Conservation (phyloP, 306 rosid genomes). For the Lathyrus oleraceus region DNA sequence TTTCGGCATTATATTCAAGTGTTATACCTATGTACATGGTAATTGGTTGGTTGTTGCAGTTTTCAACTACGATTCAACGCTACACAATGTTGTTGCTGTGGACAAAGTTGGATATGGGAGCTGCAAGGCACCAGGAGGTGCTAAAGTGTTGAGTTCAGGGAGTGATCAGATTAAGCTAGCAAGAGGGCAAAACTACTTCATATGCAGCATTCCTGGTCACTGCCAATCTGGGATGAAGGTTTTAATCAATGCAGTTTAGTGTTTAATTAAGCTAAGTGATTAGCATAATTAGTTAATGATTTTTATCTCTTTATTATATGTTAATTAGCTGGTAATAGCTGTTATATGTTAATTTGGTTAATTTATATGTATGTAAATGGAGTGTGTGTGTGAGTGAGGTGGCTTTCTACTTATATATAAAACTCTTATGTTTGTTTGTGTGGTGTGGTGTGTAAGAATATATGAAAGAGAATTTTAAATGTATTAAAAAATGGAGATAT, state of each 20-base stretch:
- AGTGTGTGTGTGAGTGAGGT: neutral
- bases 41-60: conserved; percentile 40
- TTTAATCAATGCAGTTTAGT: conserved; percentile 46
- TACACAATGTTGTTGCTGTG: conserved; percentile 68
- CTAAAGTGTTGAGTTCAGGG: conserved; percentile 52
- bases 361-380: neutral
- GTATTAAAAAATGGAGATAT: too few species aligned
- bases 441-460: neutral
- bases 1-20: too few species aligned
- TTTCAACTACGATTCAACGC: conserved; percentile 50
- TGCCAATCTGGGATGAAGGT: conserved; percentile 67
- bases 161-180: conserved; percentile 51
- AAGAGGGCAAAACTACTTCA: conserved; percentile 59
- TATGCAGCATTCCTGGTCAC: conserved; percentile 63
- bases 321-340: neutral
- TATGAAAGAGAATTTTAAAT: neutral
- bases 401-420: neutral
- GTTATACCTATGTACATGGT: neutral
- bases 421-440: neutral
- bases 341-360: neutral
- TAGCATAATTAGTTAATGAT: neutral
- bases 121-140: conserved; percentile 53
- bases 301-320: neutral
- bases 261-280: neutral
- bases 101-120: conserved; percentile 41